Percentiles rank a stretch among this genome's conserved stretches.
These are phyloP conservation scores for Corchorus olitorius DNA, from an alignment of 345 rosid genomes.

Conservation along the genomic window DNA sequence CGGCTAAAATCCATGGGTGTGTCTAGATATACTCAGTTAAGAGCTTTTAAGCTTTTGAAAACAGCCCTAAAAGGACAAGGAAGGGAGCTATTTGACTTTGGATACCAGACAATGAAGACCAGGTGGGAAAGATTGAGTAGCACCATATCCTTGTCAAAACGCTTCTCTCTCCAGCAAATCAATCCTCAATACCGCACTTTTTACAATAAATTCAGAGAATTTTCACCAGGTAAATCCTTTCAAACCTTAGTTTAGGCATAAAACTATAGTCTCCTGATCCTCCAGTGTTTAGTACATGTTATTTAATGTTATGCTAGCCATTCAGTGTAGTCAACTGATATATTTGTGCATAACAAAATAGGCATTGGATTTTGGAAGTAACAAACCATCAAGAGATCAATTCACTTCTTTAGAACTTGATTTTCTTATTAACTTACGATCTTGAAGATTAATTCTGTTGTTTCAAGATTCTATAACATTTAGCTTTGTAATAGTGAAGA, in stretches of 20 bases:
- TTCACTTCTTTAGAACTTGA: neutral
- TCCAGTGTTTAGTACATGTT: neutral
- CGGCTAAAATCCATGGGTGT: slow-evolving; percentile 42
- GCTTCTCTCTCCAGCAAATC: slow-evolving; percentile 55
- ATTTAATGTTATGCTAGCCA: no score
- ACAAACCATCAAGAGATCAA: neutral
- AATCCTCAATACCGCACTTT: slow-evolving; percentile 46
- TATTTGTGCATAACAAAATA: neutral
- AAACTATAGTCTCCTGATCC: neutral
- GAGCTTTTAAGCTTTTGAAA: slow-evolving; percentile 50
- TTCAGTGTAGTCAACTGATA: no score
- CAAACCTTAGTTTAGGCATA: no score
- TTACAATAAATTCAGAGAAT: slow-evolving; percentile 32
- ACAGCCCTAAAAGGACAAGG: slow-evolving; percentile 36
- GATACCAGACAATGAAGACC: slow-evolving; percentile 42
- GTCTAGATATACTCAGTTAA: slow-evolving; percentile 58
- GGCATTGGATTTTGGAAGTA: neutral
- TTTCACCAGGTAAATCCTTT: slow-evolving; percentile 19
- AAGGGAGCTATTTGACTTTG: slow-evolving; percentile 45
- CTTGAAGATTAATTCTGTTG: neutral
- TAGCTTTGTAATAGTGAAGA: neutral
- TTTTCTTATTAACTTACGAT: neutral
- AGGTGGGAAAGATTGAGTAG: slow-evolving; percentile 43
- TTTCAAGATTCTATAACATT: neutral
- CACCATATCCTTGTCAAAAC: slow-evolving; percentile 38